phyloP scores from a whole-genome alignment of 2,329 filamentous ascomycete genomes.

The Colletotrichum sp. region DNA sequence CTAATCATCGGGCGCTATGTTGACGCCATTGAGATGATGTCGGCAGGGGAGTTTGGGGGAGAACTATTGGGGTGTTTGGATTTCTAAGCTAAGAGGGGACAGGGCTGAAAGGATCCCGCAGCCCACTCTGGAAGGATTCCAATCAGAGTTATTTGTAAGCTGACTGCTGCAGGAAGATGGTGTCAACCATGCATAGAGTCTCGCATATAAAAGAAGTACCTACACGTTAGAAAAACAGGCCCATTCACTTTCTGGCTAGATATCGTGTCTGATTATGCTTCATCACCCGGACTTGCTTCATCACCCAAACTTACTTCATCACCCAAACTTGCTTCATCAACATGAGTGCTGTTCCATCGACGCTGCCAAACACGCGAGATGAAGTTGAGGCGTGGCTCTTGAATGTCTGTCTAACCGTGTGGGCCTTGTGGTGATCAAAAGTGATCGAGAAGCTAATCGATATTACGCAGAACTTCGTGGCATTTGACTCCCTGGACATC shows the following conservation, averaged over 20 bases:
- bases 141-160: background rate
- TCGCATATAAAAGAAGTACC: background rate
- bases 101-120: background rate
- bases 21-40: background rate
- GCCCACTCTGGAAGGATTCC: background rate
- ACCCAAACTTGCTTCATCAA: background rate
- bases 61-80: background rate
- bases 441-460: background rate
- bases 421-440: too few relatives aligned
- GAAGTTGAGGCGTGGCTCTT: background rate
- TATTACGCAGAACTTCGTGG: background rate
- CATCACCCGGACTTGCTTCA: background rate
- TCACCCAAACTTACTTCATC: background rate
- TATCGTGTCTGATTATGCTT: rapidly evolving
- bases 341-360: background rate
- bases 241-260: background rate
- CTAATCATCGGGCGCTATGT: background rate
- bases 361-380: background rate
- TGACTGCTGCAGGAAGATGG: background rate
- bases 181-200: background rate
- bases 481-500: background rate
- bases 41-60: background rate
- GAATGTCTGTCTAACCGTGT: background rate
- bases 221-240: background rate
- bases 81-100: background rate